Percentiles rank a stretch among this genome's conserved stretches.
phyloP scores from a whole-genome alignment of 164 flowering plant species.

The Annona squamosa region DNA sequence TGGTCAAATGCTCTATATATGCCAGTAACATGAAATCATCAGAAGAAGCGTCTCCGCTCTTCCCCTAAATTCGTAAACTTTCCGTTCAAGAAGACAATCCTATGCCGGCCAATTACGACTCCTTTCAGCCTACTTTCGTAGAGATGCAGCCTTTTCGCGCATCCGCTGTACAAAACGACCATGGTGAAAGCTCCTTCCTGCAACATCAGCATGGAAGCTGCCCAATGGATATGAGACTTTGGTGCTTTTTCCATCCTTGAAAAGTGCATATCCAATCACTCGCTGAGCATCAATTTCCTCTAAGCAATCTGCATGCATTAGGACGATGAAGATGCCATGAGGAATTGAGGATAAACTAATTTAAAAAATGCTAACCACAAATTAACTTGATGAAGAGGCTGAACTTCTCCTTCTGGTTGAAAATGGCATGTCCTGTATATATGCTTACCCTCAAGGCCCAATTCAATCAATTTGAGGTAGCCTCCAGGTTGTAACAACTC shows the following conservation, averaged over 20 bases:
- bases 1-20: neutral
- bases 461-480: constrained; percentile 76
- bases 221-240: constrained; percentile 82
- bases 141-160: constrained; percentile 78
- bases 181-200: constrained; percentile 95
- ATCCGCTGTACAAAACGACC: constrained; percentile 90
- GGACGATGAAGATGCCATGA: neutral
- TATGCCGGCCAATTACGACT: neutral
- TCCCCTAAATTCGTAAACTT: neutral
- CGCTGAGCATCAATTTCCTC: constrained; percentile 85
- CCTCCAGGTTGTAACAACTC: constrained; percentile 96
- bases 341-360: neutral
- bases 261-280: constrained; percentile 87
- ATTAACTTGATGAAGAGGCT: neutral
- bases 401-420: neutral
- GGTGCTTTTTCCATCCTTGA: constrained; percentile 74
- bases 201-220: constrained; percentile 70
- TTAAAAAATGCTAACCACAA: neutral
- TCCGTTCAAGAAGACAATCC: neutral
- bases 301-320: constrained; percentile 65
- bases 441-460: constrained; percentile 73
- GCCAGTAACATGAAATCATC: neutral
- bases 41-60: neutral
- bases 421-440: neutral
- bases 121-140: constrained; percentile 52